Conservation (phyloP, 2,329 filamentous ascomycete species). For the Colletotrichum phormii region DNA sequence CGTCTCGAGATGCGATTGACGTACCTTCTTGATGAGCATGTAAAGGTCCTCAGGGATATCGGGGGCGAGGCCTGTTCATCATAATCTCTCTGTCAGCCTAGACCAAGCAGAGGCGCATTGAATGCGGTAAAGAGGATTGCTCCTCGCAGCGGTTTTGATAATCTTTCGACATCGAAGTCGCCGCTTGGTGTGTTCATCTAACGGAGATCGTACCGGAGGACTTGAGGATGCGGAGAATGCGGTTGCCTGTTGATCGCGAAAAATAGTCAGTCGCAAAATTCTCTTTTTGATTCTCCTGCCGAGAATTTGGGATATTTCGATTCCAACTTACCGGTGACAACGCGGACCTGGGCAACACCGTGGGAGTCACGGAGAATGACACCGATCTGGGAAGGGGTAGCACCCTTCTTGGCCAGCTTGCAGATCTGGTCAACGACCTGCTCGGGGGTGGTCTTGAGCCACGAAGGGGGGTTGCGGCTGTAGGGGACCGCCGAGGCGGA, state of each 20-base stretch:
- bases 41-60: constrained; percentile 99
- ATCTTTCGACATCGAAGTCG: constrained; percentile 18
- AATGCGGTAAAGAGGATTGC: constrained; percentile 35
- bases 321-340: constrained; percentile 86
- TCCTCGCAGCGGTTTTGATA: constrained; percentile 20
- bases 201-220: constrained; percentile 84
- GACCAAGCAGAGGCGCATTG: constrained; percentile 87
- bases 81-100: constrained; percentile 90
- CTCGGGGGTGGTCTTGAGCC: constrained; percentile 99
- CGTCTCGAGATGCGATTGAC: background rate
- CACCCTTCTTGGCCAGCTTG: constrained; percentile 99
- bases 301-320: background rate
- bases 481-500: constrained; percentile 95
- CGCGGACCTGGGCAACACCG: constrained; percentile 97
- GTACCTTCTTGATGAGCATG: constrained; percentile 99
- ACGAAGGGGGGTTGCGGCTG: constrained; percentile 90
- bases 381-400: constrained; percentile 98
- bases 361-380: constrained; percentile 98
- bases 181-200: constrained; percentile 37
- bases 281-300: background rate
- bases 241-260: constrained; percentile 86
- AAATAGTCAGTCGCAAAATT: constrained; percentile 51
- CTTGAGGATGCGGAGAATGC: constrained; percentile 99
- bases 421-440: constrained; percentile 99
- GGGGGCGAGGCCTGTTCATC: constrained; percentile 89